These are phyloP conservation scores for Elongisporangium senticosum DNA, from an alignment of 352 stramenopile genomes.

Conservation along the genomic window DNA sequence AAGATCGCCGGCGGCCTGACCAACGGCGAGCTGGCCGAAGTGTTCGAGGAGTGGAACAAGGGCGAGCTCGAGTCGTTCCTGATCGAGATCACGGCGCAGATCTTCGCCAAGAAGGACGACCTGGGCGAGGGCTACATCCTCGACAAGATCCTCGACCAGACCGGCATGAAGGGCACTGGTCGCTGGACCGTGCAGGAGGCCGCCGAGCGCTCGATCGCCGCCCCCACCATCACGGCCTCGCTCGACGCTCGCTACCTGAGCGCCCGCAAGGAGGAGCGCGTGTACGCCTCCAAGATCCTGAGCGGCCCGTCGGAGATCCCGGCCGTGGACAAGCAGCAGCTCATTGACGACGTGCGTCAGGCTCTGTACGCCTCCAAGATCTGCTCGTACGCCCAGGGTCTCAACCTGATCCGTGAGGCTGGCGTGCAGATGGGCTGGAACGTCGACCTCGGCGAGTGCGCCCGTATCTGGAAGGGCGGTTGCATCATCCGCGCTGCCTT, in stretches of 20 bases:
- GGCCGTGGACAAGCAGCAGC: slow-evolving; percentile 89
- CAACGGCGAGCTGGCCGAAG: slow-evolving; percentile 88
- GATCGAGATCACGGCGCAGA: slow-evolving; percentile 98
- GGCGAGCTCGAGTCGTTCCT: slow-evolving; percentile 95
- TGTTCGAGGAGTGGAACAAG: slow-evolving; percentile 98
- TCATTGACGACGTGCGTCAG: slow-evolving; percentile 95
- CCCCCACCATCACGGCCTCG: slow-evolving; percentile 96
- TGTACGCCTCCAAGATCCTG: slow-evolving; percentile 91
- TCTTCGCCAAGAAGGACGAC: slow-evolving; percentile 98
- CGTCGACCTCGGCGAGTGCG: slow-evolving; percentile 95
- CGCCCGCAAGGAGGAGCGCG: slow-evolving; percentile 94
- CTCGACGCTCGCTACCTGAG: slow-evolving; percentile 96
- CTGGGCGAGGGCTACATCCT: slow-evolving; percentile 85
- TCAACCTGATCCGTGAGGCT: slow-evolving; percentile 93
- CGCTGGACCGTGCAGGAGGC: slow-evolving; percentile 95
- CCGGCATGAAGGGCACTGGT: slow-evolving; percentile 98
- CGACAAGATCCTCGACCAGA: slow-evolving; percentile 98
- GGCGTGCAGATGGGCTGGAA: slow-evolving; percentile 96
- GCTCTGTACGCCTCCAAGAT: slow-evolving; percentile 99
- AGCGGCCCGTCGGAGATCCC: slow-evolving; percentile 92
- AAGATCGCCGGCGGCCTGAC: slow-evolving; percentile 89
- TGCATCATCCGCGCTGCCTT: slow-evolving; percentile 99
- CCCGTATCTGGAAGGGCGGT: slow-evolving; percentile 98
- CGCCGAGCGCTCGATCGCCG: slow-evolving; percentile 94
- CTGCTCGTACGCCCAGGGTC: slow-evolving; percentile 96